Conservation (phyloP, 306 rosid genomes). For the Trifolium pratense region DNA sequence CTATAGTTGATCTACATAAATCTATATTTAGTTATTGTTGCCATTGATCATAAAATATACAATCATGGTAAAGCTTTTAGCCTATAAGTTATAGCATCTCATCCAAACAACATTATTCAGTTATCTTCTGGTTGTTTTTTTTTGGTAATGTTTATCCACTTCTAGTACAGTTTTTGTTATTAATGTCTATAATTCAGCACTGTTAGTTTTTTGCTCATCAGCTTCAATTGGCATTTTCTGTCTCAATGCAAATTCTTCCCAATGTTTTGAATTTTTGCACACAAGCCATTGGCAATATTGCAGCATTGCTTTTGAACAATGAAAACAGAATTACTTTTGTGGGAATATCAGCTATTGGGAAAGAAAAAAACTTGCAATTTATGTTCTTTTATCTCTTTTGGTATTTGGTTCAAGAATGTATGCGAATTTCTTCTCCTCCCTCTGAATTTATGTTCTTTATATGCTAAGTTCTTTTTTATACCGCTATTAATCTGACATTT, state of each 20-base stretch:
- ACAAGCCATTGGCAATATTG: not conserved
- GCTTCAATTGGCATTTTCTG: not conserved
- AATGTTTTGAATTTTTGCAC: not conserved
- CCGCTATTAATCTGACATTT: not conserved
- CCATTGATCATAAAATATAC: not conserved
- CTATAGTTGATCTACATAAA: slow-evolving; percentile 2
- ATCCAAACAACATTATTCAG: not conserved
- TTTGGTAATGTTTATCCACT: not conserved
- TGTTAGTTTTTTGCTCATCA: not conserved
- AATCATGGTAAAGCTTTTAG: not conserved
- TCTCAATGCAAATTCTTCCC: not conserved
- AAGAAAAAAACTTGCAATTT: no score
- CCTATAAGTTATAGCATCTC: not conserved
- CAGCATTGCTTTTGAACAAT: not conserved
- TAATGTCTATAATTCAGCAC: not conserved
- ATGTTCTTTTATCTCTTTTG: not conserved
- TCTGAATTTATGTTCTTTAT: not conserved
- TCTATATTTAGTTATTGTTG: not conserved
- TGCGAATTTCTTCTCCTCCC: not conserved
- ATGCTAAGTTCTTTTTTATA: not conserved
- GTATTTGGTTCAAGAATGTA: slow-evolving; percentile 11
- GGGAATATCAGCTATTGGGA: not conserved
- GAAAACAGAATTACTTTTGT: not conserved
- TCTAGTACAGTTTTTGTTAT: not conserved
- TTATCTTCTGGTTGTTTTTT: not conserved